Base-by-base conservation (phyloP, 2,329 filamentous ascomycete species). In the Westerdykella aurantiaca region DNA sequence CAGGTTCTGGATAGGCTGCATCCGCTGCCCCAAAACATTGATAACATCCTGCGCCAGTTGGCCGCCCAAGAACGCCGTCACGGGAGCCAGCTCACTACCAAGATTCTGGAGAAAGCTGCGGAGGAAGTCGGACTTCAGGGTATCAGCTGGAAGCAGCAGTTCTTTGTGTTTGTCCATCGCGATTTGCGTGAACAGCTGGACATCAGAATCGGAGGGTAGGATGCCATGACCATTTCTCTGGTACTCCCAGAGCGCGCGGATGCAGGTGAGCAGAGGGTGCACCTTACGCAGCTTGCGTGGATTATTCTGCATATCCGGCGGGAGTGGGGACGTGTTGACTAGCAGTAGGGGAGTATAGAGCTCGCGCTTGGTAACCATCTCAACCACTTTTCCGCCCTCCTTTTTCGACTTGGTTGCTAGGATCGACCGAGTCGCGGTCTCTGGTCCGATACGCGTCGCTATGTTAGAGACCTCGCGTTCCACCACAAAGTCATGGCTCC, bases 1-100 rank as follows among this genome's bases (percentile, higher is more conserved):
- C 64, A 95, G 81, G 67, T 98, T 98, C 71, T 98, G 93, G 34
- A 98, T 85, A 1, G 93, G 93, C 67, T 96, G 93, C 70, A 97
- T 89, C 34, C 86, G 82, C 63, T 86, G 82, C 39, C 90, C 88
- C 5, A 97, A 78, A 25, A 96, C 90, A 59, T 97, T 97, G 70
- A 98, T 97, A 41, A 95, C 89, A 63, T 98, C 93, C 69, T 98
- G 93, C 1, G 91, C 88, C 13, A 98, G 77, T 65, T 90, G 82
- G 9, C 90, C 93, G 39, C 93, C 93, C 10, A 98, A 74, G 46
- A 95, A 88, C 1, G 93, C 90, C 0, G 87, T 84, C 7, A 95
- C 88, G 6, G 93, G 89, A 11, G 86, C 83, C 33, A 97, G 73
- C 69, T 97, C 91, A 57, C 82, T 81, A 43, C 83, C 85, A 5